These are phyloP conservation scores for Sphagnurus paluster DNA, from an alignment of 1,284 basidiomycete species.

Conservation along the genomic window DNA sequence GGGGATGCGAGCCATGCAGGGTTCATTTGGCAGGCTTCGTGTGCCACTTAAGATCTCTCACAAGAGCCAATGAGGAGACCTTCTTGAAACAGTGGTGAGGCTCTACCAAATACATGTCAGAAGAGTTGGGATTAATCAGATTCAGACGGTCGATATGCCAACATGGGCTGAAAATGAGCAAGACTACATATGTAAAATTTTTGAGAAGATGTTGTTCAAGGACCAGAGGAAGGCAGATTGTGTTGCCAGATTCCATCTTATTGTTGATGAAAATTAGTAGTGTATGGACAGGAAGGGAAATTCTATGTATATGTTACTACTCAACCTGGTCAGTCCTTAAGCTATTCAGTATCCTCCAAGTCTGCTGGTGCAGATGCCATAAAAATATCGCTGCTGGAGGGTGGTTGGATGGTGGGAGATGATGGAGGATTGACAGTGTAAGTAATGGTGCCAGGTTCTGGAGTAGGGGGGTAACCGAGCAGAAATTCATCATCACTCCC, in stretches of 20 bases:
- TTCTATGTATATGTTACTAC: no score
- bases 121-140: conserved; percentile 39
- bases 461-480: background rate
- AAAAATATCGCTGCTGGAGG: no score
- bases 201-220: conserved; percentile 33
- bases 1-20: conserved; percentile 43
- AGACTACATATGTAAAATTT: conserved; percentile 28
- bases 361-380: no score
- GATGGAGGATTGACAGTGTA: background rate
- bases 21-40: conserved; percentile 40
- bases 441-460: background rate
- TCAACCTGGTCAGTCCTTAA: no score
- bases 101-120: conserved; percentile 29
- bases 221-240: conserved; percentile 29
- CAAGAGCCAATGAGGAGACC: conserved; percentile 19
- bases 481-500: background rate
- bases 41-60: conserved; percentile 35
- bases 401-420: background rate
- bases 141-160: conserved; percentile 35
- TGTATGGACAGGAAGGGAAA: no score
- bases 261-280: background rate
- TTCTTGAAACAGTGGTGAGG: conserved; percentile 30
- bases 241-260: conserved; percentile 3
- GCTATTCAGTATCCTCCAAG: no score
- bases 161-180: conserved; percentile 30